phyloP scores from a whole-genome alignment of 2,329 filamentous ascomycete genomes.

The Botryosphaeria dothidea region DNA sequence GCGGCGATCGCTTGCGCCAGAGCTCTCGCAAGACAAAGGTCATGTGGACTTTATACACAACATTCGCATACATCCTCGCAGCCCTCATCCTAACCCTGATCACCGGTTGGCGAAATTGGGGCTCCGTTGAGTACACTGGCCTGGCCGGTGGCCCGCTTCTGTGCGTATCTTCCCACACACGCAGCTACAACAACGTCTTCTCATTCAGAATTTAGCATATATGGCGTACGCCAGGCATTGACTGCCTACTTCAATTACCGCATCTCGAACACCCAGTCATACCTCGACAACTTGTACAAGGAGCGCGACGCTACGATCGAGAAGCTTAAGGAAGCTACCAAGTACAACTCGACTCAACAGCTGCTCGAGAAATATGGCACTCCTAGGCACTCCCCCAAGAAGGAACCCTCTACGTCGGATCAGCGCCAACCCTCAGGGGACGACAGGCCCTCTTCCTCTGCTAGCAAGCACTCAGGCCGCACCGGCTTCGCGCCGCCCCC shows the following conservation, averaged over 20 bases:
- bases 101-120: constrained; percentile 79
- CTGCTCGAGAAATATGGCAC: constrained; percentile 90
- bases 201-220: constrained; percentile 65
- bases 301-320: constrained; percentile 87
- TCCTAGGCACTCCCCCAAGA: constrained; percentile 47
- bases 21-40: constrained; percentile 77
- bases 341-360: constrained; percentile 92
- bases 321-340: constrained; percentile 91
- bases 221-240: constrained; percentile 66
- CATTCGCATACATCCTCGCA: constrained; percentile 87
- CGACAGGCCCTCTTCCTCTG: constrained; percentile 3
- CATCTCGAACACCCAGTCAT: constrained; percentile 66
- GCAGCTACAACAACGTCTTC: neutral
- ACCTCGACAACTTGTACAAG: constrained; percentile 72
- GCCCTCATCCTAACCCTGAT: constrained; percentile 80
- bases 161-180: constrained; percentile 49
- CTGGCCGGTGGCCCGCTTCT: constrained; percentile 76
- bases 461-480: constrained; percentile 31
- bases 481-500: constrained; percentile 62
- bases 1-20: constrained; percentile 72
- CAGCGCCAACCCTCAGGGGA: constrained; percentile 33
- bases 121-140: constrained; percentile 73
- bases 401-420: constrained; percentile 35
- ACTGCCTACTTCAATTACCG: constrained; percentile 79
- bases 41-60: constrained; percentile 86